Percentiles rank a stretch among this genome's conserved stretches.
These are phyloP conservation scores for Fusarium hostae DNA, from an alignment of 2,329 filamentous ascomycete genomes.

Conservation along the genomic window DNA sequence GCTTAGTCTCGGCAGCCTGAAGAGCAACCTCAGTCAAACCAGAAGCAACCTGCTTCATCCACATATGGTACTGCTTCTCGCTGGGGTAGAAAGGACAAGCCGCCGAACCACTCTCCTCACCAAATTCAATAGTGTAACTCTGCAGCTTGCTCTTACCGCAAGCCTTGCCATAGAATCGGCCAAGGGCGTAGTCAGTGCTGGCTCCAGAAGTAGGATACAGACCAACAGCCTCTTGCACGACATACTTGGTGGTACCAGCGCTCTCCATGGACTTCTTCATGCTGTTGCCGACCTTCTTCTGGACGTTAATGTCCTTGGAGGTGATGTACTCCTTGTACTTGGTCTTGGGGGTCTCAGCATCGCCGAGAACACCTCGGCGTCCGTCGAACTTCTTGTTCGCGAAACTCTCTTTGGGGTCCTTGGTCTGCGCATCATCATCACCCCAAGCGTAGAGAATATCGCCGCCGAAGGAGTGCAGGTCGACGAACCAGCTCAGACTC, in stretches of 20 bases:
- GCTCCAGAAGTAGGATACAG: slow-evolving; percentile 60
- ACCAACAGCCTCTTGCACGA: slow-evolving; percentile 52
- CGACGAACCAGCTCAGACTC: slow-evolving; percentile 66
- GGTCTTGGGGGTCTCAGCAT: slow-evolving; percentile 46
- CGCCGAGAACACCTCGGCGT: slow-evolving; percentile 59
- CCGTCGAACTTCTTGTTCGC: slow-evolving; percentile 62
- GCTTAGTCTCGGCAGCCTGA: slow-evolving; percentile 40
- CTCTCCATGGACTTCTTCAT: slow-evolving; percentile 55
- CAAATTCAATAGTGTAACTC: slow-evolving; percentile 61
- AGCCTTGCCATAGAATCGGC: slow-evolving; percentile 52
- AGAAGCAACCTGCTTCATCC: slow-evolving; percentile 57
- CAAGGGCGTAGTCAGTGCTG: slow-evolving; percentile 60
- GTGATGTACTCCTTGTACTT: slow-evolving; percentile 60
- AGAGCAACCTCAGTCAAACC: slow-evolving; percentile 61
- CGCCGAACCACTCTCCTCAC: slow-evolving; percentile 38
- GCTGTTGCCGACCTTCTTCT: slow-evolving; percentile 47
- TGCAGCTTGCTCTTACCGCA: slow-evolving; percentile 53
- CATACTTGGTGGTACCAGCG: slow-evolving; percentile 52
- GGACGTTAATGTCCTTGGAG: slow-evolving; percentile 49
- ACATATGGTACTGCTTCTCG: slow-evolving; percentile 54
- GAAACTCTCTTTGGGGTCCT: slow-evolving; percentile 61
- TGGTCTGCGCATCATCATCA: slow-evolving; percentile 63
- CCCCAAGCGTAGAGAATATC: slow-evolving; percentile 68
- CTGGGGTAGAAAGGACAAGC: slow-evolving; percentile 60
- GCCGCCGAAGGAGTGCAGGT: slow-evolving; percentile 66